phyloP scores from a whole-genome alignment of 441 rosid species.

The Aleurites moluccanus region DNA sequence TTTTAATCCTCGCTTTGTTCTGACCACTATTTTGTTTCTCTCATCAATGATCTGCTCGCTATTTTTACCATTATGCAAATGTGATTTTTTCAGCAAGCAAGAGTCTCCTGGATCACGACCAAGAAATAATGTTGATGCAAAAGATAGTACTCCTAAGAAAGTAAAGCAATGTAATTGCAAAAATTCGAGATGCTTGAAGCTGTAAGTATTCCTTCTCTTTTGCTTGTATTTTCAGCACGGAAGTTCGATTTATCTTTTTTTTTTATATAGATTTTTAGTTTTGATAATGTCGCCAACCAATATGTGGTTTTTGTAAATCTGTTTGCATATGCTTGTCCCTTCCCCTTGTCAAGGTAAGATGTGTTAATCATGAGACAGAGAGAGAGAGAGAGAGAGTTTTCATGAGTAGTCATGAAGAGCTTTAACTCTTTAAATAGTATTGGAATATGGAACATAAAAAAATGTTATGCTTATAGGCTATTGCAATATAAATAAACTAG shows the following conservation, averaged over 20 bases:
- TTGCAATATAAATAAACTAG: not conserved
- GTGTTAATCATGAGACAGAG: no score
- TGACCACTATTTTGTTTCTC: no score
- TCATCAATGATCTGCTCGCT: not conserved
- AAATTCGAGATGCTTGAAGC: slow-evolving; percentile 63
- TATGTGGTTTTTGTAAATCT: not conserved
- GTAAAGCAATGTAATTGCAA: slow-evolving; percentile 66
- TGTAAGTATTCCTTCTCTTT: slow-evolving; percentile 45
- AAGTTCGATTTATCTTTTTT: not conserved
- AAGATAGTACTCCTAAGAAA: slow-evolving; percentile 56
- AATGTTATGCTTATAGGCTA: not conserved
- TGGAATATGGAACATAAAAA: not conserved
- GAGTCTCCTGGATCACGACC: slow-evolving; percentile 42
- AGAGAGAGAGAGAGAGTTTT: not conserved
- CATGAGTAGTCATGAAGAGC: not conserved
- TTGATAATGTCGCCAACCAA: not conserved
- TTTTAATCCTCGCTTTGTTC: no score
- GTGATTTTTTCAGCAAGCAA: slow-evolving; percentile 47
- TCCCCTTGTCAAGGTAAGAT: not conserved
- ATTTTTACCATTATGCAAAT: not conserved
- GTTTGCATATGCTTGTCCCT: not conserved
- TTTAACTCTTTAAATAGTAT: not conserved
- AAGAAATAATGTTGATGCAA: slow-evolving; percentile 34
- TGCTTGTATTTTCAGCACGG: not conserved
- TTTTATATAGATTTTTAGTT: not conserved